These are phyloP conservation scores for Halenospora varia DNA, from an alignment of 495 filamentous ascomycete species.

Conservation along the genomic window DNA sequence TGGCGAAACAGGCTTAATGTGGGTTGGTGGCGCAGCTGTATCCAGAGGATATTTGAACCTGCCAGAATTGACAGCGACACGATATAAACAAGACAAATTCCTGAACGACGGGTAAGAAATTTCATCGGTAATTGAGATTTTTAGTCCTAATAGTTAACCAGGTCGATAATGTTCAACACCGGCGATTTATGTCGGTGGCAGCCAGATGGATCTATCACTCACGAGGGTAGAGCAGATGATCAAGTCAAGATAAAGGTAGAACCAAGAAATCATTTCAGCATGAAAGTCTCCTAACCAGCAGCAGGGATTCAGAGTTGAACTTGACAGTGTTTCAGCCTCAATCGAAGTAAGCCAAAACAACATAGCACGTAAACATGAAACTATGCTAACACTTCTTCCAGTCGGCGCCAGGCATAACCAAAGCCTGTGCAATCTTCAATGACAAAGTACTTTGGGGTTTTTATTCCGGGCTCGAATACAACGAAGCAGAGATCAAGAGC, in stretches of 20 bases:
- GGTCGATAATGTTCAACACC: background rate
- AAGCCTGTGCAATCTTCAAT: slow-evolving; percentile 32
- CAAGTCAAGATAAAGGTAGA: slow-evolving; percentile 31
- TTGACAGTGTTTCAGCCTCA: slow-evolving; percentile 32
- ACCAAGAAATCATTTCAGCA: background rate
- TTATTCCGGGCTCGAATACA: slow-evolving; percentile 20
- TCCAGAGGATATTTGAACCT: slow-evolving; percentile 34
- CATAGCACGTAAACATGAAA: background rate
- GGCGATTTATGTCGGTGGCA: slow-evolving; percentile 24
- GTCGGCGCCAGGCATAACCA: slow-evolving; percentile 15
- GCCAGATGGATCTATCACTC: slow-evolving; percentile 28
- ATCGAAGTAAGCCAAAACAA: slow-evolving; percentile 23
- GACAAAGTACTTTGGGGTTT: slow-evolving; percentile 31
- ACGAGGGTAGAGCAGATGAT: slow-evolving; percentile 31
- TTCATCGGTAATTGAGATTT: background rate
- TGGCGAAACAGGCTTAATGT: slow-evolving; percentile 31
- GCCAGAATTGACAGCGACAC: slow-evolving; percentile 29
- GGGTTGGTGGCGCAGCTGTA: slow-evolving; percentile 32
- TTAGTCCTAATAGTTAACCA: background rate
- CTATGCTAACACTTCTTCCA: background rate
- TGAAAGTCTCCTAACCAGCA: background rate
- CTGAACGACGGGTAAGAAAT: slow-evolving; percentile 25
- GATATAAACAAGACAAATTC: slow-evolving; percentile 33
- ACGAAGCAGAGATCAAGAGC: slow-evolving; percentile 13
- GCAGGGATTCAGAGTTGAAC: slow-evolving; percentile 37